Conservation (phyloP, 2,329 filamentous ascomycete species). For the Cryphonectria japonica region DNA sequence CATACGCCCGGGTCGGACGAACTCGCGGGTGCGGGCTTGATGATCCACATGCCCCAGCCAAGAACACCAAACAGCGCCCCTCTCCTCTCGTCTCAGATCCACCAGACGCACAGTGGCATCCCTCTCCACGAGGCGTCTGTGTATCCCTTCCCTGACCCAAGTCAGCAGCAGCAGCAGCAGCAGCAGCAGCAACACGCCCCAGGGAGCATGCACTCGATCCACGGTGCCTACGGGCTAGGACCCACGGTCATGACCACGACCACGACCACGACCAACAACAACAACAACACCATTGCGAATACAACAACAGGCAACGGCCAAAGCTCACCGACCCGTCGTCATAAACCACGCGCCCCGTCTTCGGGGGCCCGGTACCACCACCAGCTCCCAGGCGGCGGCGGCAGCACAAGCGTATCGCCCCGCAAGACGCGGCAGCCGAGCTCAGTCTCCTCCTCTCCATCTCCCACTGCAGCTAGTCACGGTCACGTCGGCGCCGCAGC, state of each 20-base stretch:
- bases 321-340: constrained; percentile 42
- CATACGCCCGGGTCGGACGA: constrained; percentile 30
- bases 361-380: constrained; percentile 55
- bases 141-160: constrained; percentile 24
- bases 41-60: constrained; percentile 60
- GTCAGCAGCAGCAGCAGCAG: constrained; percentile 2
- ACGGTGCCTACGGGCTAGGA: constrained; percentile 8
- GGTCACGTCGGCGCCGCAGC: constrained; percentile 28
- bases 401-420: constrained; percentile 40
- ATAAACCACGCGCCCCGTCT: constrained; percentile 57
- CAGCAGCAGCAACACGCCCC: constrained; percentile 22
- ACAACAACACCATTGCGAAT: background rate
- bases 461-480: constrained; percentile 31
- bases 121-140: constrained; percentile 24
- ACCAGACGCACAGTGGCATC: constrained; percentile 37
- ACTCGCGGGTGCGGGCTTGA: constrained; percentile 45
- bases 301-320: background rate
- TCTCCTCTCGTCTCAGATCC: constrained; percentile 42
- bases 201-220: constrained; percentile 25
- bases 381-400: constrained; percentile 33
- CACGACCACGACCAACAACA: background rate
- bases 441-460: constrained; percentile 28
- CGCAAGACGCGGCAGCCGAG: constrained; percentile 46
- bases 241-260: background rate
- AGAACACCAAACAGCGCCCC: constrained; percentile 41